These are phyloP conservation scores for Diddensiella caesifluorescens DNA, from an alignment of 805 yeast genomes.

Conservation along the genomic window DNA sequence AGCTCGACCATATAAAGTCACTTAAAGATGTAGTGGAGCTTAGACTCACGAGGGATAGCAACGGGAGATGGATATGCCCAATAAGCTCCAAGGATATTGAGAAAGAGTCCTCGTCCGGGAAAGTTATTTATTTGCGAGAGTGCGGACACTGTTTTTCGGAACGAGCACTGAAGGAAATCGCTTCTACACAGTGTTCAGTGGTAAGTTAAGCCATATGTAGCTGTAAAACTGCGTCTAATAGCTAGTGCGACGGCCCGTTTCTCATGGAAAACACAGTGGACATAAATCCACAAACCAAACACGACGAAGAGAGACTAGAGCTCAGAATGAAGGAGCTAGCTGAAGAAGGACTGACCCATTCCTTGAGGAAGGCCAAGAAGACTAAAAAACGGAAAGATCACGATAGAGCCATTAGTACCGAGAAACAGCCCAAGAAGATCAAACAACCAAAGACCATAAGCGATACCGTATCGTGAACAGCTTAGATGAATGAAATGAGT, in stretches of 20 bases:
- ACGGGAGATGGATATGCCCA: constrained; percentile 33
- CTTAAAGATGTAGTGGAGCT: constrained; percentile 41
- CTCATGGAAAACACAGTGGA: constrained; percentile 17
- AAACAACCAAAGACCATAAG: too few relatives aligned
- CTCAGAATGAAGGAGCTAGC: constrained; percentile 17
- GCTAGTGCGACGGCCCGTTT: constrained; percentile 12
- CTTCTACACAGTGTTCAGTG: constrained; percentile 3
- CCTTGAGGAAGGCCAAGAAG: constrained; percentile 22
- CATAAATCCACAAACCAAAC: constrained; percentile 19
- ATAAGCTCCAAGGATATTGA: constrained; percentile 35
- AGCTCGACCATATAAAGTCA: constrained; percentile 33
- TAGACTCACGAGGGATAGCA: constrained; percentile 27
- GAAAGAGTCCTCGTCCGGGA: constrained; percentile 26
- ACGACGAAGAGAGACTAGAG: constrained; percentile 17
- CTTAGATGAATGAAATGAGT: too few relatives aligned
- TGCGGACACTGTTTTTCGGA: constrained; percentile 28
- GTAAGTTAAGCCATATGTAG: neutral
- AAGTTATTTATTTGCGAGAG: constrained; percentile 40
- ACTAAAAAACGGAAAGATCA: constrained; percentile 7
- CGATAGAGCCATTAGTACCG: too few relatives aligned
- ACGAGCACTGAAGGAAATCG: constrained; percentile 19
- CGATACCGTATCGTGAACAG: too few relatives aligned
- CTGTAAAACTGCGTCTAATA: constrained; percentile 1
- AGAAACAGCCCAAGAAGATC: too few relatives aligned
- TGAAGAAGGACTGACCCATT: constrained; percentile 19